Base-by-base conservation (phyloP, 371 early-diverging fungal genomes). In the Mycotypha africana region DNA sequence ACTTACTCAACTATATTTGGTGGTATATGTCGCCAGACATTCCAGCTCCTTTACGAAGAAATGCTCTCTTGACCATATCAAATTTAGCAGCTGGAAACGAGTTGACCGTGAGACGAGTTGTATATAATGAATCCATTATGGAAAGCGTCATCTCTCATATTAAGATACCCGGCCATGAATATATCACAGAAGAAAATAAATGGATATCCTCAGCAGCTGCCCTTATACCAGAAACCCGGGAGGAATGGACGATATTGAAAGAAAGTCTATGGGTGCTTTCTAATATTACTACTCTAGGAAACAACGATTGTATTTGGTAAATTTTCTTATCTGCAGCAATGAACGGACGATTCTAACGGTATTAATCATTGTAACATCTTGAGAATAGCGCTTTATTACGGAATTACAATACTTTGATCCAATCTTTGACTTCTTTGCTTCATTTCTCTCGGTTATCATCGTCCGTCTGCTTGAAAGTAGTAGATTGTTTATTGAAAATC, bases 81-180 rank as follows among this genome's bases (percentile, higher is more conserved):
- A 70, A 70, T 32, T 52, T 70, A 25, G 65, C 68, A 31, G 71
- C 71, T 4, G 71, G 71, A 16, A 53, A 62, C 8, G 53, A 62
- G 19, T 44, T 57, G 12, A 65, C 62, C 19, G 65, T 67, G 2
- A 33, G 56, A 17, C 56, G 54, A 28, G 65, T 70, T 0, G 59
- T 67, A 1, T 62, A 64, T 24, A 57, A 58, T 36, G 55, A 56
- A 3, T 51, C 51, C 14, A 61, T 67, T 10, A 67, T 70, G 65
- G 46, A 62, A 2, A 48, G 53, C 12, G 58, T 70, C 2, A 42
- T 49, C n/a, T 50, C 51, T 4, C 60, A 60, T 31, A 25, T 47
- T 2, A 8, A n/a, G 14, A 31, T 49, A 35, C 56, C 56, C 14
- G 56, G 49, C 10, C 56, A 55, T 41, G 7, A 30, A 11, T 55